Evolutionary conservation across 1,284 basidiomycete genomes (phyloP), one percentile per base, ranked within the genome.

Genomic region (Chalciporus sp.): DNA sequence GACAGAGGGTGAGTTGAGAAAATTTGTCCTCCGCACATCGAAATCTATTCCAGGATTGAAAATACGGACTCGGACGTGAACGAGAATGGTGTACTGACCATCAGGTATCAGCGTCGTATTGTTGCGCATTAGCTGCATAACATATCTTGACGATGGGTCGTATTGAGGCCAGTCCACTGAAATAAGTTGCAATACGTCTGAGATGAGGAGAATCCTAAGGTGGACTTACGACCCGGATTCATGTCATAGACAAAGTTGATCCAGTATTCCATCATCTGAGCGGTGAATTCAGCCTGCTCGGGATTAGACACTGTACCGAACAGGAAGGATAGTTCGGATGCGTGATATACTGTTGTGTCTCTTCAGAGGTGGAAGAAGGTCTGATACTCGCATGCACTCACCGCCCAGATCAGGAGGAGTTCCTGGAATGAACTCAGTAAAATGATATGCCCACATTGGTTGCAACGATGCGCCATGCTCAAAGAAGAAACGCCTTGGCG

Each of bases 351-450:
- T 64, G 20, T 45, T 6, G 23, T 6, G 23, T 23, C 6, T 2
- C 23, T 23, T 23, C 3, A 23, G 23, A 23, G 23, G 23, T 6
- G 23, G 23, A 23, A 6, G 17, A 6, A 6, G 23, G 20, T 31
- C 52, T 12, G 46, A n/a, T 23, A 23, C 9, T 16, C 44, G 2
- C 6, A 27, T 1, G 6, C 2, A 57, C 63, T 39, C 52, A 78
- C 81, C 77, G 53, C 81, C 79, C 0, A 77, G 56, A 3, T 60
- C 63, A 3, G 69, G 69, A 43, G 76, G 61, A 47, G 76, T 76
- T n/a, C 81, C 82, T 0, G 79, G 80, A 43, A 81, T 78, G 45
- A 81, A 80, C 61, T 84, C 81, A 8, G 66, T 72, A 62, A 84
- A 84, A 57, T 78, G 75, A 58, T 85, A 85, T 1, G 67, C 79